Conservation (phyloP, 805 yeast species). For the Metschnikowia shivogae region DNA sequence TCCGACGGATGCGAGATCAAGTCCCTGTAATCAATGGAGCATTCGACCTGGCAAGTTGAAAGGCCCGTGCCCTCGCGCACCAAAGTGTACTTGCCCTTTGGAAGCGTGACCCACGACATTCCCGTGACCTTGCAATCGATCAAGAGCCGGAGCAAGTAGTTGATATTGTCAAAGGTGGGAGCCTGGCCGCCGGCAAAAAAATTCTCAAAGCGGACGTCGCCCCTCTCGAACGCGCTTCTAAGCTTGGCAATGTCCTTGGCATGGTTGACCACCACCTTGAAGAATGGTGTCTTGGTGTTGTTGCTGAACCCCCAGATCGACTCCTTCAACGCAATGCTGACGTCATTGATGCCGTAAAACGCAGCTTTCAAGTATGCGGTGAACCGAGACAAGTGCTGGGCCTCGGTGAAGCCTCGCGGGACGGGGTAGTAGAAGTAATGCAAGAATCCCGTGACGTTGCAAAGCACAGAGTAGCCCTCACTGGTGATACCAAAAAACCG, state of each 20-base stretch:
- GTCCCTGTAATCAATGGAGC: constrained; percentile 61
- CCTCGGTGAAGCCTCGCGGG: constrained; percentile 67
- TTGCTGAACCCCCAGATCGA: constrained; percentile 93
- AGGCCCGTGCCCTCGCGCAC: constrained; percentile 37
- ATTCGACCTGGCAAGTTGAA: constrained; percentile 85
- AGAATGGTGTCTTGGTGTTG: constrained; percentile 69
- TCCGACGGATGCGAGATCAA: constrained; percentile 80
- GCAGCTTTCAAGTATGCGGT: constrained; percentile 41
- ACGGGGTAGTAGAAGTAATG: constrained; percentile 93
- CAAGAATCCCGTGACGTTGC: constrained; percentile 82
- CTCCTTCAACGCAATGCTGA: constrained; percentile 70
- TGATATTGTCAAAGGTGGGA: constrained; percentile 85
- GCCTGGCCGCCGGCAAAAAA: constrained; percentile 52
- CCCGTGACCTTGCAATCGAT: constrained; percentile 90
- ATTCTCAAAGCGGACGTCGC: constrained; percentile 63
- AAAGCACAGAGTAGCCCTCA: constrained; percentile 82
- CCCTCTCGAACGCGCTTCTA: constrained; percentile 79
- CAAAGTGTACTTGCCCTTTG: constrained; percentile 61
- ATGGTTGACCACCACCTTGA: constrained; percentile 65
- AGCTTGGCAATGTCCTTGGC: constrained; percentile 64
- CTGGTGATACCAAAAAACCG: constrained; percentile 91
- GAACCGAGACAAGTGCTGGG: constrained; percentile 48
- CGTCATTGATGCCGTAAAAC: constrained; percentile 56
- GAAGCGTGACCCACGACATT: constrained; percentile 95
- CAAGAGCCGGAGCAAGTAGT: constrained; percentile 81